Conservation (phyloP, 768 basidiomycete genomes). For the Leucocoprinus leucothites region DNA sequence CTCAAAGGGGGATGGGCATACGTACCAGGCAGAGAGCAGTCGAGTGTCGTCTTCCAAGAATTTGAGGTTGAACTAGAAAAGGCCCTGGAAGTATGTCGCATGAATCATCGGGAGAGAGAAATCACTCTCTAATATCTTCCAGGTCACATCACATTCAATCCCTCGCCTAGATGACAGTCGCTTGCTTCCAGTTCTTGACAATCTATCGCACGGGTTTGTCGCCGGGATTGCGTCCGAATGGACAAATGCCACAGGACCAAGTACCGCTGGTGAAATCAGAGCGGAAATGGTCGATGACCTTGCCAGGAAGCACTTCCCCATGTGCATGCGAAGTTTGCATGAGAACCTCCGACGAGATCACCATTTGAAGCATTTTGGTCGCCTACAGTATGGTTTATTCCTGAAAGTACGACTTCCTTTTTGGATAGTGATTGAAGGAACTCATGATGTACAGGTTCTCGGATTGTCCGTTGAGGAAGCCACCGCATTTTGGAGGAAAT, state of each 20-base stretch:
- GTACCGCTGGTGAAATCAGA: conserved; percentile 64
- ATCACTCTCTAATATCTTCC: neutral
- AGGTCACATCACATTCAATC: conserved; percentile 84
- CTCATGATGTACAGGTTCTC: conserved; percentile 58
- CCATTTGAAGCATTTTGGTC: conserved; percentile 90
- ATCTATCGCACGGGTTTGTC: conserved; percentile 91
- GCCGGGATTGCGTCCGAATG: conserved; percentile 88
- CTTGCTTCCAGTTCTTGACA: conserved; percentile 82
- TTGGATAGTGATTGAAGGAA: neutral
- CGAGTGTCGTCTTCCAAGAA: conserved; percentile 85
- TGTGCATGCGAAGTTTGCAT: conserved; percentile 93
- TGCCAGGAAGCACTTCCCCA: conserved; percentile 85
- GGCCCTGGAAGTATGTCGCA: conserved; percentile 64
- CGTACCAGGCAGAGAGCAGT: conserved; percentile 28
- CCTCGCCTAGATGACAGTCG: conserved; percentile 93
- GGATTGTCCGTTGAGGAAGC: conserved; percentile 96
- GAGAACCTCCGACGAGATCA: conserved; percentile 71
- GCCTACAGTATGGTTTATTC: conserved; percentile 91
- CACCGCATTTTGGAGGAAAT: conserved; percentile 86
- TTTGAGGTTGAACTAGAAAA: conserved; percentile 71
- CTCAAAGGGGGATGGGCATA: conserved; percentile 34
- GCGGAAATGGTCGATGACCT: conserved; percentile 95
- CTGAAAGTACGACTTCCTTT: conserved; percentile 64
- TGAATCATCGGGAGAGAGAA: neutral
- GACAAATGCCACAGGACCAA: conserved; percentile 50